phyloP scores from a whole-genome alignment of 23 red algal genomes.

The Pyropia yezoensis region DNA sequence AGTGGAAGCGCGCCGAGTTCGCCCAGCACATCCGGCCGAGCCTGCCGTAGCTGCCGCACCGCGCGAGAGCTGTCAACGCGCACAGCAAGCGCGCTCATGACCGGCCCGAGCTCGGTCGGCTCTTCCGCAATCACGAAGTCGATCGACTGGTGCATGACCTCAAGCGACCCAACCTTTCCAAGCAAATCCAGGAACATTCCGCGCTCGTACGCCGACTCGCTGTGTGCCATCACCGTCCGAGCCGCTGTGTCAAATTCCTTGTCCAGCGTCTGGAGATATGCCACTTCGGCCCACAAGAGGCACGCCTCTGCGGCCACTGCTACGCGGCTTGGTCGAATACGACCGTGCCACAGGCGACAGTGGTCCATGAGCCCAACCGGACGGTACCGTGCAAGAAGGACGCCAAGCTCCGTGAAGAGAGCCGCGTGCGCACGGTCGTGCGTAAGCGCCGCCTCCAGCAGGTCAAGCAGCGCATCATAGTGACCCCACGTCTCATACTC shows the following conservation, averaged over 20 bases:
- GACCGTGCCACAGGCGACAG: conserved; percentile 66
- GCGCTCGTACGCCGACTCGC: conserved; percentile 50
- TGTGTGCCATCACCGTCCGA: conserved; percentile 82
- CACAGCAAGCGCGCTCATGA: conserved; percentile 60
- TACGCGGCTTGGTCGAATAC: conserved; percentile 64
- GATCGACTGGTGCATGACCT: conserved; percentile 79
- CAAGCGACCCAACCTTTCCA: conserved; percentile 47
- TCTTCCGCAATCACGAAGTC: conserved; percentile 88
- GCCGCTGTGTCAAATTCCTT: conserved; percentile 86
- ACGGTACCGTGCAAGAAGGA: conserved; percentile 81
- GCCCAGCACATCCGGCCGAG: conserved; percentile 37
- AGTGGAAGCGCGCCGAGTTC: conserved; percentile 41
- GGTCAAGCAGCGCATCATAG: conserved; percentile 62
- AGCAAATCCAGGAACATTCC: conserved; percentile 77
- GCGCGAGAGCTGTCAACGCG: conserved; percentile 57
- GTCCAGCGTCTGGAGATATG: conserved; percentile 75
- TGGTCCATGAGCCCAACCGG: conserved; percentile 67
- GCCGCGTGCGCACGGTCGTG: conserved; percentile 61
- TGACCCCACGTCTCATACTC: conserved; percentile 85
- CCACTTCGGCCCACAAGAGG: conserved; percentile 70
- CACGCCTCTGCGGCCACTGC: conserved; percentile 54
- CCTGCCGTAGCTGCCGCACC: conserved; percentile 31
- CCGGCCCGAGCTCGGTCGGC: conserved; percentile 61
- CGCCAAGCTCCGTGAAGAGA: conserved; percentile 86
- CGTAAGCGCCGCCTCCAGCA: conserved; percentile 65